Conservation (phyloP, 192 early-diverging fungal genomes). For the Ramicandelaber brevisporus region DNA sequence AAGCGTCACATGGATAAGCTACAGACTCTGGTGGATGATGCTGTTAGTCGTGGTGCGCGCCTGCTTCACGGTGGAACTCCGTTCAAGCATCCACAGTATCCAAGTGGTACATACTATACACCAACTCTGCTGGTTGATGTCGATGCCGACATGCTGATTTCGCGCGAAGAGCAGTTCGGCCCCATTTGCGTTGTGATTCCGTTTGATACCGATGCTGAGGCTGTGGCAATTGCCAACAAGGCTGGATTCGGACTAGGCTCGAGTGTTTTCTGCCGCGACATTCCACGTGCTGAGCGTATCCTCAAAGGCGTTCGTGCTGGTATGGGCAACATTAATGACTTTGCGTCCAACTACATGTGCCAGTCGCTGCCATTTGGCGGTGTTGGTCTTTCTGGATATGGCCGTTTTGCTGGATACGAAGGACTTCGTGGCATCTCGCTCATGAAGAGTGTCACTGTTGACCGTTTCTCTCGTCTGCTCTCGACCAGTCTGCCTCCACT, state of each 20-base stretch:
- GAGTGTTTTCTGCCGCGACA: conserved; percentile 49
- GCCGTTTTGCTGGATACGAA: conserved; percentile 46
- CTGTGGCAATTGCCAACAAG: conserved; percentile 34
- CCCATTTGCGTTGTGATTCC: conserved; percentile 61
- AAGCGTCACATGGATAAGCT: conserved; percentile 22
- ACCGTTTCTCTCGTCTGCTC: conserved; percentile 33
- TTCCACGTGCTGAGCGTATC: conserved; percentile 25
- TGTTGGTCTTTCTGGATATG: conserved; percentile 51
- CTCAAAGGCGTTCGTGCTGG: conserved; percentile 36
- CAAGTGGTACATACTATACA: conserved; percentile 51
- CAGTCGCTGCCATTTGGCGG: conserved; percentile 64
- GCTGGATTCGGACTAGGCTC: conserved; percentile 54
- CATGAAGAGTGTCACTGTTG: conserved; percentile 40
- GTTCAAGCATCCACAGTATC: conserved; percentile 40
- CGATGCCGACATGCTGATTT: conserved; percentile 44
- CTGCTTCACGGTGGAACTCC: conserved; percentile 37
- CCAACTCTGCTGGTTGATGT: conserved; percentile 65
- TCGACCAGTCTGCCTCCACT: no score
- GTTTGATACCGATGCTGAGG: conserved; percentile 35
- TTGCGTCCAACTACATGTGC: conserved; percentile 61
- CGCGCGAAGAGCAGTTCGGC: conserved; percentile 50
- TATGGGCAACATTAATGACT: conserved; percentile 73
- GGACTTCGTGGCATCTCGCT: conserved; percentile 44
- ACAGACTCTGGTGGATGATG: conserved; percentile 39
- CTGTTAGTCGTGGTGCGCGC: conserved; percentile 49